Evolutionary conservation across 2,329 filamentous ascomycete species (phyloP).

Genomic region (Ustulina deusta): DNA sequence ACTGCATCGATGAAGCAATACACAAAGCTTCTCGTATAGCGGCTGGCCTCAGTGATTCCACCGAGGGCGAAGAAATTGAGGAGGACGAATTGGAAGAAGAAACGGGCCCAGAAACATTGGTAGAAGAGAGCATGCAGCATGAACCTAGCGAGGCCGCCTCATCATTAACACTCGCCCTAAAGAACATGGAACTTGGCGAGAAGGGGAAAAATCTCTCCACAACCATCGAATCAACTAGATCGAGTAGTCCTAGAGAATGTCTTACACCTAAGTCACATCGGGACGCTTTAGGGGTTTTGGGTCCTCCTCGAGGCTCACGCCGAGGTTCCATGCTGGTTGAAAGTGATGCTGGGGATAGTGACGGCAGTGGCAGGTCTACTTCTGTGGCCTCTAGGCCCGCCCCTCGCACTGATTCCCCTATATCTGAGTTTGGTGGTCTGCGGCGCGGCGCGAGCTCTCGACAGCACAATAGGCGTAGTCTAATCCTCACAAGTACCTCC

Average conservation of each 20-base stretch:
- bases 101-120: constrained; percentile 54
- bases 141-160: constrained; percentile 70
- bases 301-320: constrained; percentile 73
- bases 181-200: constrained; percentile 58
- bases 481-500: constrained; percentile 81
- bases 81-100: constrained; percentile 62
- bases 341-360: constrained; percentile 86
- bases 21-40: constrained; percentile 90
- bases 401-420: constrained; percentile 86
- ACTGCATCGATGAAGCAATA: constrained; percentile 93
- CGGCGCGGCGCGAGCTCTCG: constrained; percentile 81
- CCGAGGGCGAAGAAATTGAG: constrained; percentile 68
- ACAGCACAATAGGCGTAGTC: constrained; percentile 86
- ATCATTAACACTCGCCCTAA: constrained; percentile 66
- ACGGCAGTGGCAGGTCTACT: constrained; percentile 85
- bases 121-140: constrained; percentile 66
- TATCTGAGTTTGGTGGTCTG: constrained; percentile 84
- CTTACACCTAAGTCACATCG: constrained; percentile 89
- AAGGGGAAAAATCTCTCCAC: constrained; percentile 64
- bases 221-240: constrained; percentile 80
- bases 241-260: constrained; percentile 90
- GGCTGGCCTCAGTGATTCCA: constrained; percentile 84
- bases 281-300: constrained; percentile 67
- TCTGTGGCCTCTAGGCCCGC: constrained; percentile 77
- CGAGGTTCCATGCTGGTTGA: constrained; percentile 84